phyloP scores from a whole-genome alignment of 108 stramenopile genomes.

The Skeletonema costatum region DNA sequence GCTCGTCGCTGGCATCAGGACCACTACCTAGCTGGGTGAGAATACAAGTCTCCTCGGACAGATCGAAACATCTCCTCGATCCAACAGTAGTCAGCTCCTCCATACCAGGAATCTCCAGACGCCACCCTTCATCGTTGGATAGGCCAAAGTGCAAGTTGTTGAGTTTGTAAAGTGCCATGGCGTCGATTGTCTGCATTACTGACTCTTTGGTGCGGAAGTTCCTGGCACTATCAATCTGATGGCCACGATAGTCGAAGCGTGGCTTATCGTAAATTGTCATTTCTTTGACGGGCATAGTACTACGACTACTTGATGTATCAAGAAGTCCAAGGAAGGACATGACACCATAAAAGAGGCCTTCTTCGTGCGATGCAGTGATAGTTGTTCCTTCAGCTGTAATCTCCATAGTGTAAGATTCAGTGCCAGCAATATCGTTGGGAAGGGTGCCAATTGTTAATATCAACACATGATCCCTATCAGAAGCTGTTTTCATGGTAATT shows the following conservation, averaged over 20 bases:
- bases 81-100: slow-evolving; percentile 1
- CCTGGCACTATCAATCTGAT: slow-evolving; percentile 77
- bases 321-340: slow-evolving; percentile 20
- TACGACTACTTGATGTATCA: neutral
- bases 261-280: slow-evolving; percentile 61
- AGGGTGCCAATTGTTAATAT: neutral
- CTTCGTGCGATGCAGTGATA: slow-evolving; percentile 3
- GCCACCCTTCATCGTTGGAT: slow-evolving; percentile 64
- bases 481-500: neutral
- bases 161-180: slow-evolving; percentile 70
- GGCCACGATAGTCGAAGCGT: slow-evolving; percentile 69
- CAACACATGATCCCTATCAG: too few relatives aligned
- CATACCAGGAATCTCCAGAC: slow-evolving; percentile 13
- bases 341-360: slow-evolving; percentile 11
- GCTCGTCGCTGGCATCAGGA: neutral
- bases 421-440: neutral
- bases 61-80: slow-evolving; percentile 12
- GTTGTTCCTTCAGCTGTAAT: slow-evolving; percentile 3
- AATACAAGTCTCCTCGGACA: slow-evolving; percentile 52
- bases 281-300: slow-evolving; percentile 1
- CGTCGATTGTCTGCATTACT: slow-evolving; percentile 61
- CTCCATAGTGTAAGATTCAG: slow-evolving; percentile 7
- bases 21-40: slow-evolving; percentile 4
- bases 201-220: slow-evolving; percentile 72
- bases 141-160: slow-evolving; percentile 88